phyloP scores from a whole-genome alignment of 2,329 filamentous ascomycete genomes.

The Exophiala oligosperma region DNA sequence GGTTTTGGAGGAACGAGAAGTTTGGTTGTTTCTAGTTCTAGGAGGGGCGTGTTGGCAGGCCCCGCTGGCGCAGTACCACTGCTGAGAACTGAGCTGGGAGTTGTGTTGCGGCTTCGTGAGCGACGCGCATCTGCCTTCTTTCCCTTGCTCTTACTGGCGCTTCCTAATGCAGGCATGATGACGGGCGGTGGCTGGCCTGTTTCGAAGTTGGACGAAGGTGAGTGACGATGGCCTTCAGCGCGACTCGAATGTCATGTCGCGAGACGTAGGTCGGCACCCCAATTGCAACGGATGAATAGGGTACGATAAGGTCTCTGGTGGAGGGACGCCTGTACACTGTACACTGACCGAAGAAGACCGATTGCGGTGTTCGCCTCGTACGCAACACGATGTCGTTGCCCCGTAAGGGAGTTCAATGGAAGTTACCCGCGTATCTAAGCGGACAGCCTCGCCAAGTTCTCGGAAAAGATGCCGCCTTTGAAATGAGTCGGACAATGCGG shows the following conservation, averaged over 20 bases:
- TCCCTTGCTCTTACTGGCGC: conserved; percentile 51
- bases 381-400: too few species aligned
- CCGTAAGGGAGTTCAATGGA: neutral
- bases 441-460: neutral
- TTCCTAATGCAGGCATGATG: conserved; percentile 40
- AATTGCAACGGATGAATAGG: too few species aligned
- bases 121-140: conserved; percentile 54
- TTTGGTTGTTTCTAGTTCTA: conserved; percentile 53
- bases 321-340: too few species aligned
- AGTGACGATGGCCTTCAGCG: neutral
- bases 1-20: conserved; percentile 49
- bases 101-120: conserved; percentile 63
- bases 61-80: conserved; percentile 41
- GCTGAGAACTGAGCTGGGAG: conserved; percentile 57
- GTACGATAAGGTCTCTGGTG: too few species aligned
- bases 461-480: conserved; percentile 1
- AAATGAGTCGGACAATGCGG: neutral
- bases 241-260: neutral
- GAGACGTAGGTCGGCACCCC: neutral
- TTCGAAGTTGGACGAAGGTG: neutral
- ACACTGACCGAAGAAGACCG: too few species aligned
- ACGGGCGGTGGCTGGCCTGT: neutral
- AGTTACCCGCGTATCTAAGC: neutral
- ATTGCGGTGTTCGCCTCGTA: too few species aligned
- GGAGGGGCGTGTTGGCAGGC: conserved; percentile 49